Conservation (phyloP, 768 basidiomycete species). For the Botryobasidium botryosum region DNA sequence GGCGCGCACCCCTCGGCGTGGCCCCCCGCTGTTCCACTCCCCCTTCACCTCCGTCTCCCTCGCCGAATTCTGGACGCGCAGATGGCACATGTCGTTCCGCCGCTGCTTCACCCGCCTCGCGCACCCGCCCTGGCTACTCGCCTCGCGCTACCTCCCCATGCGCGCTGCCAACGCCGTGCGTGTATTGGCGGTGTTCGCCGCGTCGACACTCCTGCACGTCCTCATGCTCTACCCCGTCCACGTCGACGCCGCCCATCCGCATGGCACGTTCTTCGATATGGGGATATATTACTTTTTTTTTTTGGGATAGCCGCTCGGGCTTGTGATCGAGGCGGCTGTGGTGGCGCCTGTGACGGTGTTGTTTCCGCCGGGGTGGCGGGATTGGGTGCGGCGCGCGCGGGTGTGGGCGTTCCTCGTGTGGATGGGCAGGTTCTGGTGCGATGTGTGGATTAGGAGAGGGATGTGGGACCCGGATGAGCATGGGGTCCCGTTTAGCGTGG, state of each 20-base stretch:
- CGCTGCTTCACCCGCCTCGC: background rate
- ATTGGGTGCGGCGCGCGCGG: too few species aligned
- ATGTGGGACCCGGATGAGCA: constrained; percentile 2
- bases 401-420: constrained; percentile 11
- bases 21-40: background rate
- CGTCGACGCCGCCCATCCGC: background rate
- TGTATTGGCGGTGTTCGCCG: background rate
- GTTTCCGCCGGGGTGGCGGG: background rate
- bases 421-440: constrained; percentile 7
- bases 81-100: background rate
- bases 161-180: too few species aligned
- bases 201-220: constrained; percentile 1
- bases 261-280: background rate
- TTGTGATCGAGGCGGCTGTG: constrained; percentile 7
- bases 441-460: constrained; percentile 9
- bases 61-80: background rate
- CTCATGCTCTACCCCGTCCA: background rate
- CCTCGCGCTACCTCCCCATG: too few species aligned
- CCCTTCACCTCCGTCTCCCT: background rate
- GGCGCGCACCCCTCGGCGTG: background rate
- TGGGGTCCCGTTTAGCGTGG: constrained; percentile 5
- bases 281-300: constrained; percentile 8
- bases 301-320: constrained; percentile 8
- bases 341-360: too few species aligned
- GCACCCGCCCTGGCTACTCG: too few species aligned